Base-by-base conservation (phyloP, 345 rosid species). In the Lenwebbia sp. region DNA sequence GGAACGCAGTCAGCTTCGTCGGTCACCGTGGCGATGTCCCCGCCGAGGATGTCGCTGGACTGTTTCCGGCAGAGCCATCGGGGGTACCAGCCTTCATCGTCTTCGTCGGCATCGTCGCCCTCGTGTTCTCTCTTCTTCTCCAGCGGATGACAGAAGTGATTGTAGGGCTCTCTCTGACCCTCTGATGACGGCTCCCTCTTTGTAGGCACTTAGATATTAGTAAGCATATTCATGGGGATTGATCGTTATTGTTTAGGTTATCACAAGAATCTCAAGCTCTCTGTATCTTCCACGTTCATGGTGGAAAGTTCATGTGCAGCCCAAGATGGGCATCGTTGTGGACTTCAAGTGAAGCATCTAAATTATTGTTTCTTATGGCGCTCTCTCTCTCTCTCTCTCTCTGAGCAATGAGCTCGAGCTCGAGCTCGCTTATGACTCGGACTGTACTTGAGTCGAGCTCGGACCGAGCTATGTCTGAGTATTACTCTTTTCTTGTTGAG, bases 11-110 rank as follows among this genome's bases (percentile, higher is more conserved):
- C 96, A 6, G 87, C 94, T 5, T 90, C 96, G 5, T 90, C 95
- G 7, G 94, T 93, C 89, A 95, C 95, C 5, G 90, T 89, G 65
- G 91, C 95, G 0, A 54, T 93, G 51, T 94, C 96, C 5, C 95
- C 98, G 4, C 94, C 99, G 5, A 87, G 94, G 65, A 96, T 95
- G 87, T 91, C 94, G 15, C 84, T 96, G 93, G 99, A 97, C 84
- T 92, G 95, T 87, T 97, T 94, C 94, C 89, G 93, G 92, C 94
- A 91, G 88, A 92, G 92, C 82, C 87, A 92, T 21, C 92, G 90
- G 12, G 76, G 78, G 41, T 75, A 54, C 84, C 88, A 92, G 54
- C 92, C 90, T 15, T 52, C 65, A 5, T 82, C 76, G 75, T 83
- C 86, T 12, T 90, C 92, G 41, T 91, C 96, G 3, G 91, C 97